A percentile compares a stretch with the other conserved stretches of the same genome.
These are phyloP conservation scores for Fusarium longipes DNA, from an alignment of 2,329 filamentous ascomycete species.

Conservation along the genomic window DNA sequence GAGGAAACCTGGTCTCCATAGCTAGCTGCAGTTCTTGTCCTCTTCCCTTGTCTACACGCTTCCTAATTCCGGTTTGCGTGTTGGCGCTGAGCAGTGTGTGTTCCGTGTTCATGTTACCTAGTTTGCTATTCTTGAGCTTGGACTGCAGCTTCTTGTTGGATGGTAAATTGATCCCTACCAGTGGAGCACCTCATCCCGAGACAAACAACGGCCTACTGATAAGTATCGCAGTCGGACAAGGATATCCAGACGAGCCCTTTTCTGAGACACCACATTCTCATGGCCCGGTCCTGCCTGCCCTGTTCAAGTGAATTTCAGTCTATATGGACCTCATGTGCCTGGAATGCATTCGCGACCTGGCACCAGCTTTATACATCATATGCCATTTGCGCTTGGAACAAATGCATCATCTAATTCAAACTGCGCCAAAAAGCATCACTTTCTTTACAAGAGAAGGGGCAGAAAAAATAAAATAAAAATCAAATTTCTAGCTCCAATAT, in stretches of 20 bases:
- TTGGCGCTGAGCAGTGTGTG: background rate
- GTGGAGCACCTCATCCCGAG: conserved; percentile 33
- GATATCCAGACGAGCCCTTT: conserved; percentile 47
- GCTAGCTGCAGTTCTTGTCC: conserved; percentile 32
- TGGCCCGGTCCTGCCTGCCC: conserved; percentile 33
- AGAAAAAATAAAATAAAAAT: too few relatives aligned
- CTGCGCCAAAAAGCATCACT: conserved; percentile 24
- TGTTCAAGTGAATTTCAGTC: too few relatives aligned
- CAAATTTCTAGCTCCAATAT: conserved; percentile 43
- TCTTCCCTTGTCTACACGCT: conserved; percentile 1
- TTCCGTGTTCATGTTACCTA: background rate
- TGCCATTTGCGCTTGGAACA: conserved; percentile 17
- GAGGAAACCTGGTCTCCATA: conserved; percentile 29
- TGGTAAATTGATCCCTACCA: conserved; percentile 1
- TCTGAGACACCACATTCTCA: conserved; percentile 44
- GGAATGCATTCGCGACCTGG: conserved; percentile 37
- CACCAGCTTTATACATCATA: conserved; percentile 41
- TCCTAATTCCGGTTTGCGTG: conserved; percentile 11
- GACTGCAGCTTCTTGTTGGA: conserved; percentile 21
- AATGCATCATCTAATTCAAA: too few relatives aligned
- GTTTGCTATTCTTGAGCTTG: conserved; percentile 9
- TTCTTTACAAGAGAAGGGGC: conserved; percentile 28
- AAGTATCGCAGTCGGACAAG: conserved; percentile 39
- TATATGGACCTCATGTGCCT: conserved; percentile 41
- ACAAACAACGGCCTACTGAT: conserved; percentile 42